phyloP scores from a whole-genome alignment of 352 stramenopile species.

The Pythium oligandrum region DNA sequence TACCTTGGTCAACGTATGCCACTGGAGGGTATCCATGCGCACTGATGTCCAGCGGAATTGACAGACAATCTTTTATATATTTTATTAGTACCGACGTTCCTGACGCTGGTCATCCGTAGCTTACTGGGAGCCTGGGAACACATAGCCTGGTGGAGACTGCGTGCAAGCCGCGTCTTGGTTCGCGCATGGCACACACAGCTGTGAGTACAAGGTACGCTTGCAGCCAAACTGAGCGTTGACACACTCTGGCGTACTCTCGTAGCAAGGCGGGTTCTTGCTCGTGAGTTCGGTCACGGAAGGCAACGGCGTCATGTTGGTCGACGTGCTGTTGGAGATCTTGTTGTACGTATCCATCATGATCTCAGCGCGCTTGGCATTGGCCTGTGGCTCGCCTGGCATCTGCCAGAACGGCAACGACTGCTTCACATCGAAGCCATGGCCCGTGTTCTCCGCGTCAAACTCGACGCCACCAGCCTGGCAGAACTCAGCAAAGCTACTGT shows the following conservation, averaged over 20 bases:
- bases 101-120: too few species aligned
- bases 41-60: too few species aligned
- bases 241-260: slow-evolving; percentile 54
- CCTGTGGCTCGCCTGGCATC: slow-evolving; percentile 31
- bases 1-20: too few species aligned
- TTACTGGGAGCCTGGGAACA: too few species aligned
- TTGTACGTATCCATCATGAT: slow-evolving; percentile 61
- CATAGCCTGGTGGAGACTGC: too few species aligned
- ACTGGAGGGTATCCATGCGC: too few species aligned
- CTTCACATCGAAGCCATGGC: slow-evolving; percentile 6
- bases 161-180: too few species aligned
- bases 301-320: slow-evolving; percentile 38
- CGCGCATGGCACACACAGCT: slow-evolving; percentile 30
- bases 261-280: slow-evolving; percentile 54
- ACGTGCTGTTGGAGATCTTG: slow-evolving; percentile 19
- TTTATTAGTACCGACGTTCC: too few species aligned
- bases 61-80: too few species aligned
- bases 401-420: slow-evolving; percentile 54
- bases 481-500: slow-evolving; percentile 36
- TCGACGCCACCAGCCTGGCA: slow-evolving; percentile 39
- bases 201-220: slow-evolving; percentile 50
- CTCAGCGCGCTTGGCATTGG: slow-evolving; percentile 36
- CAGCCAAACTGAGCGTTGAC: slow-evolving; percentile 39
- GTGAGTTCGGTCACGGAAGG: slow-evolving; percentile 34
- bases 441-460: slow-evolving; percentile 22